Evolutionary conservation across 192 early-diverging fungal genomes (phyloP).

Genomic region (Paraglomus brasilianum): DNA sequence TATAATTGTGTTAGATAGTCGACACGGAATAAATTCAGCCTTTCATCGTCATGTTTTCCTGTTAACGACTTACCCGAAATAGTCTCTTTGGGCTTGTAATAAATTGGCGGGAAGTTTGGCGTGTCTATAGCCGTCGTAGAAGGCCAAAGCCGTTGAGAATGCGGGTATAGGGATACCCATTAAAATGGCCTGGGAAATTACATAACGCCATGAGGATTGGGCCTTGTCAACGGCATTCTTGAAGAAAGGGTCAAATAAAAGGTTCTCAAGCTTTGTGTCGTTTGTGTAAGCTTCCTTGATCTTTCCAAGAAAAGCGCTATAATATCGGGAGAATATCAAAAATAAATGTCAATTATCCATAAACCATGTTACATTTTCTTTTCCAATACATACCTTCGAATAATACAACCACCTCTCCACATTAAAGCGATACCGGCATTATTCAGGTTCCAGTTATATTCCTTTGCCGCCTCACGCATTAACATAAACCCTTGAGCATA

Average conservation of each 20-base stretch:
- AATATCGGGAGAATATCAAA: background rate
- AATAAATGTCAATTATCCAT: background rate
- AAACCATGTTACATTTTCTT: background rate
- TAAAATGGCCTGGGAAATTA: conserved; percentile 75
- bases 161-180: conserved; percentile 91
- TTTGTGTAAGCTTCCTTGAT: conserved; percentile 93
- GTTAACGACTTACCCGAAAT: conserved; percentile 69
- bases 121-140: conserved; percentile 97
- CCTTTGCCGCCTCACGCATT: conserved; percentile 92
- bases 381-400: conserved; percentile 52
- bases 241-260: conserved; percentile 98
- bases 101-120: conserved; percentile 91
- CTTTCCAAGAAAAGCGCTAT: conserved; percentile 90
- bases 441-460: conserved; percentile 93
- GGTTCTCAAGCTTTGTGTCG: conserved; percentile 84
- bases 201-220: conserved; percentile 84
- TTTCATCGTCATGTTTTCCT: conserved; percentile 28
- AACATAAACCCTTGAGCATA: conserved; percentile 99
- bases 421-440: conserved; percentile 97
- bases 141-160: conserved; percentile 86
- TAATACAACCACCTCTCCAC: conserved; percentile 99
- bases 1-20: background rate
- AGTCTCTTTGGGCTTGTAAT: conserved; percentile 97
- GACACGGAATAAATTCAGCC: background rate
- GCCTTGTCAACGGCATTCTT: conserved; percentile 82